Evolutionary conservation across 371 early-diverging fungal species (phyloP), one percentile per base, ranked within the genome.

Genomic region (Umbelopsis sp.): DNA sequence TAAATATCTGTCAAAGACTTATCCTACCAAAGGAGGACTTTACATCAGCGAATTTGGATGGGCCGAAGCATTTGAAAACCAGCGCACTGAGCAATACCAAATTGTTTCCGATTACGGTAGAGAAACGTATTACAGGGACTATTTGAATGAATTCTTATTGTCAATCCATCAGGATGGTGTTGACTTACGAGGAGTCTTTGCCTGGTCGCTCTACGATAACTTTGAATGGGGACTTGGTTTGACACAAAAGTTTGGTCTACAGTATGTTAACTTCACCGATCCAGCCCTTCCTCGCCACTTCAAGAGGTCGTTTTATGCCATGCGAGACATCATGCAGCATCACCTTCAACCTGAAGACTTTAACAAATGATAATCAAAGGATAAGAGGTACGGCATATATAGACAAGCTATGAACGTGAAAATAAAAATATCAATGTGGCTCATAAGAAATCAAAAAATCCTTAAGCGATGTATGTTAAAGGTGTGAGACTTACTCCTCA

Each of bases 1-100:
- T 18, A 32, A 57, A 18, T 57, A 57, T 29, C 35, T 57, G 57
- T 25, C 57, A 6, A 35, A 29, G 35, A 57, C 57, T 18, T 57
- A 35, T 35, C 57, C 57, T 3, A 25, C 57, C 35, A 57, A 57
- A 18, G 57, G 57, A 35, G 57, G 57, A 14, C 29, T 57, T 14
- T 57, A 57, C 12, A 35, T 57, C 18, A 57, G 57, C 32, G 57
- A 57, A 29, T 57, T 18, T 18, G 57, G 57, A 24, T 57, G 57
- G 57, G 57, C 57, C 2, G 57, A 57, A 32, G 57, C 57, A 18
- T 57, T 57, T n/a, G 57, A 57, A 57, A 57, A 57, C n/a, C 57
- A 57, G n/a, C 57, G 57, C 29, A 57, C 57, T 37, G 57, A 57
- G 8, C 57, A 29, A 25, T 57, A 57, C n/a, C 57, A 57, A 18